Percentiles rank a stretch among this genome's conserved stretches.
Conservation (phyloP, 2,329 filamentous ascomycete species). For the Ustulina deusta region DNA sequence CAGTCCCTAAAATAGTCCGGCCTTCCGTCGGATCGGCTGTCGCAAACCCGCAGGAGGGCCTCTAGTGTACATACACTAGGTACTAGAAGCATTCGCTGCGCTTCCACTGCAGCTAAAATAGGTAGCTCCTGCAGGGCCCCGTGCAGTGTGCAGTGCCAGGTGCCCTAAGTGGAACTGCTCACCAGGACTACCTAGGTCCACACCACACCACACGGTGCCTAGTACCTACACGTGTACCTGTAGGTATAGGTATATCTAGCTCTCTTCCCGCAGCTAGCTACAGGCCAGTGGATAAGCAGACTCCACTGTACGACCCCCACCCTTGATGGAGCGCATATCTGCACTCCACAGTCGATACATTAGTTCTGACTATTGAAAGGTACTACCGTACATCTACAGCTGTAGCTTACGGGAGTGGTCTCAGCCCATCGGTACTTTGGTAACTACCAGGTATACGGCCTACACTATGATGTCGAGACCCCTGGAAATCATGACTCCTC, state of each 20-base stretch:
- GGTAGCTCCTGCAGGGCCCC: slow-evolving; percentile 30
- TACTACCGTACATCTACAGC: neutral
- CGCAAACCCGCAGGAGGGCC: slow-evolving; percentile 13
- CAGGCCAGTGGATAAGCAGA: slow-evolving; percentile 12
- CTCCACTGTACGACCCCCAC: slow-evolving; percentile 15
- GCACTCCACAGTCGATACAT: slow-evolving; percentile 29
- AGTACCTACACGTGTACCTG: neutral
- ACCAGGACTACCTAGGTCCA: slow-evolving; percentile 10
- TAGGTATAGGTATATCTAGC: too few species aligned
- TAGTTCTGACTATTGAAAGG: slow-evolving; percentile 1
- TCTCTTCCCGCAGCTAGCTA: too few species aligned
- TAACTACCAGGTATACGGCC: neutral
- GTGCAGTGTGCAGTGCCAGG: slow-evolving; percentile 31
- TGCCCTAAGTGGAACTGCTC: slow-evolving; percentile 15
- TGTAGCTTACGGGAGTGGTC: neutral
- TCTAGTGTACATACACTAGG: neutral
- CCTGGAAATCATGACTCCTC: slow-evolving; percentile 42
- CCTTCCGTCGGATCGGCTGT: slow-evolving; percentile 20
- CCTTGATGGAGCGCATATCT: slow-evolving; percentile 25
- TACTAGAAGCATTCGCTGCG: slow-evolving; percentile 7
- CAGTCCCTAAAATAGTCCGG: slow-evolving; percentile 26
- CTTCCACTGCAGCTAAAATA: slow-evolving; percentile 28
- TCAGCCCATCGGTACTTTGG: too few species aligned
- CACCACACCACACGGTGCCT: slow-evolving; percentile 24
- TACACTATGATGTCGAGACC: slow-evolving; percentile 33